These are phyloP conservation scores for Astrothelium macrocarpum DNA, from an alignment of 495 filamentous ascomycete genomes.

Conservation along the genomic window DNA sequence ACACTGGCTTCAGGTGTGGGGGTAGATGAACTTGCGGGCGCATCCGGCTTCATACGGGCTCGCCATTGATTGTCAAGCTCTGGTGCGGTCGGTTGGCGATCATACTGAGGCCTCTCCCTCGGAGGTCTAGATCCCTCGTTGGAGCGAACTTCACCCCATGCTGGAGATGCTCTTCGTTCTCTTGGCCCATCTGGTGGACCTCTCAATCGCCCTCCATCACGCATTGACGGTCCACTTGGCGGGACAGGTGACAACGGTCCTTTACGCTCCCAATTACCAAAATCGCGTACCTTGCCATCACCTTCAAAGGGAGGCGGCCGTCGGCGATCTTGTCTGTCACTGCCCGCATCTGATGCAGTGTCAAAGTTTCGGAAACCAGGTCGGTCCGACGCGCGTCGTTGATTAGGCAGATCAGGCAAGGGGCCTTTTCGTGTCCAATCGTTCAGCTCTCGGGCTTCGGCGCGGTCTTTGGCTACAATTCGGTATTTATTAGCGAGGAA, in stretches of 20 bases:
- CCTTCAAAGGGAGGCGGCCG: conserved; percentile 42
- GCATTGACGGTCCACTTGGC: conserved; percentile 23
- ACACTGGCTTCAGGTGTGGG: conserved; percentile 52
- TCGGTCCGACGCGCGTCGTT: conserved; percentile 42
- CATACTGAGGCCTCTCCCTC: conserved; percentile 49
- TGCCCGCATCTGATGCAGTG: conserved; percentile 36
- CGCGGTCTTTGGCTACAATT: conserved; percentile 63
- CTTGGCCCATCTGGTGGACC: conserved; percentile 49
- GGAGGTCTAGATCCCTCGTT: conserved; percentile 77
- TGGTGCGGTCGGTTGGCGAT: conserved; percentile 69
- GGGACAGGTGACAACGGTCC: conserved; percentile 74
- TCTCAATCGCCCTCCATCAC: conserved; percentile 35
- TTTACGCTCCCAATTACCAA: conserved; percentile 90
- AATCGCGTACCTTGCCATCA: conserved; percentile 78
- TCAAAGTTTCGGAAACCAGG: conserved; percentile 33
- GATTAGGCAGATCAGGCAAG: conserved; percentile 55
- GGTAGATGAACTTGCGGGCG: conserved; percentile 36
- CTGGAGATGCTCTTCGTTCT: conserved; percentile 61
- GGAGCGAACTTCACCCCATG: conserved; percentile 76
- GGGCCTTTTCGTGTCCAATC: conserved; percentile 91
- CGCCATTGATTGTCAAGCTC: conserved; percentile 85
- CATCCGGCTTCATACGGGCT: conserved; percentile 69
- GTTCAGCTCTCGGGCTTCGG: conserved; percentile 51
- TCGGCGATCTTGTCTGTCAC: conserved; percentile 35
- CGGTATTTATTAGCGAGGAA: not conserved